phyloP scores from a whole-genome alignment of 768 basidiomycete genomes.

The Hortiboletus campestris region DNA sequence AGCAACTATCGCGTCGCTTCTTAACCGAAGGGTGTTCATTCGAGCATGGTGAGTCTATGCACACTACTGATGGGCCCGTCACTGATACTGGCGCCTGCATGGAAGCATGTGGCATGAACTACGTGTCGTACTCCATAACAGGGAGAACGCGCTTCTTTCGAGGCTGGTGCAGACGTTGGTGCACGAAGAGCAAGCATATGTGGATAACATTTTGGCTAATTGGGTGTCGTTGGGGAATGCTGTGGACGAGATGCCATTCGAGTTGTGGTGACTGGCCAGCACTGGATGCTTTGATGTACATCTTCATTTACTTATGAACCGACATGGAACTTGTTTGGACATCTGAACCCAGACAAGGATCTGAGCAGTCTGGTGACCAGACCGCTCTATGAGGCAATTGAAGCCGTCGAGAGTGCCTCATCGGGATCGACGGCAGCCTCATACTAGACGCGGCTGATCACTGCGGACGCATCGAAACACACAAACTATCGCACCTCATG shows the following conservation, averaged over 20 bases:
- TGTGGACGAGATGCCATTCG: conserved; percentile 82
- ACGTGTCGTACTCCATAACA: conserved; percentile 87
- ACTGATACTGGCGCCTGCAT: conserved; percentile 5
- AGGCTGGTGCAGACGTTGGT: conserved; percentile 71
- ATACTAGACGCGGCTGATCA: too few relatives aligned
- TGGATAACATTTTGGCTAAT: conserved; percentile 58
- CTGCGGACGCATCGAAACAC: background rate
- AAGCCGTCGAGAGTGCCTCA: too few relatives aligned
- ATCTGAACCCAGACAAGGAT: background rate
- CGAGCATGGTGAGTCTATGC: conserved; percentile 65
- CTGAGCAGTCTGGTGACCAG: too few relatives aligned
- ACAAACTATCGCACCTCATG: conserved; percentile 39
- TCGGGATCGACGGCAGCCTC: too few relatives aligned
- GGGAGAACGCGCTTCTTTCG: conserved; percentile 81
- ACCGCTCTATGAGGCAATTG: too few relatives aligned
- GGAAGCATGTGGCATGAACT: conserved; percentile 92
- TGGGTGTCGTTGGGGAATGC: conserved; percentile 74
- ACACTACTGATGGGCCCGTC: background rate
- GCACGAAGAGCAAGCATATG: conserved; percentile 68
- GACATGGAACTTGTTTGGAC: conserved; percentile 9
- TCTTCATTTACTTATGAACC: conserved; percentile 12
- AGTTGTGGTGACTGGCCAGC: conserved; percentile 41
- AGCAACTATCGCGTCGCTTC: conserved; percentile 66
- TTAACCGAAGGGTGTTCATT: conserved; percentile 82
- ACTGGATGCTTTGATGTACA: conserved; percentile 6